Base-by-base conservation (phyloP, 306 rosid species). In the Oxytropis ochrocephala region DNA sequence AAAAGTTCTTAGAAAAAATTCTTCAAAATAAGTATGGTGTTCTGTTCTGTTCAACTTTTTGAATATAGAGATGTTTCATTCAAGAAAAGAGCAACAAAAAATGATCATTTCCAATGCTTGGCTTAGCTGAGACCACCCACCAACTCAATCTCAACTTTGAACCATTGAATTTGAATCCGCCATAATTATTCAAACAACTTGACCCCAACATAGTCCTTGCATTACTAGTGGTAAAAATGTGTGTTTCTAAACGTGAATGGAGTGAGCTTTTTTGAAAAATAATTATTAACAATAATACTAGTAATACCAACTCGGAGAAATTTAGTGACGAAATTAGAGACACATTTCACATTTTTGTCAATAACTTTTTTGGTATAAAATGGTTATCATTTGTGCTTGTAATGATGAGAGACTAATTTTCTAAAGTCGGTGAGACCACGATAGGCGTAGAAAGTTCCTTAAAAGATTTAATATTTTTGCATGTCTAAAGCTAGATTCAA, bases 61-160 rank as follows among this genome's bases (percentile, higher is more conserved):
- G 69, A 77, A 61, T 29, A 43, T 11, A 72, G 70, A 73, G 81
- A 43, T 39, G 72, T 54, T 78, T 60, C 69, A 48, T 69, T 18
- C 11, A 10, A 54, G 73, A 68, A 61, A 51, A 10, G 10, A 50
- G 35, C 44, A 68, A 16, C 55, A 24, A 33, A 62, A 32, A 50
- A 43, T 19, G 61, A 59, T 30, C 50, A 47, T 53, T 71, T 52
- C 65, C 75, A 50, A 35, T 30, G 46, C 63, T 38, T 32, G 60
- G 42, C 11, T 33, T 55, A 12, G 17, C 12, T 17, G 16, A n/a
- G n/a, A 24, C 72, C 70, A 49, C 76, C 67, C 70, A 43, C 83
- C 60, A 36, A 16, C 41, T 68, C 42, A 21, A 35, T 69, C 64
- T 74, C 48, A 52, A 62, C 83, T 51, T 42, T 35, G n/a, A 52